Conservation (phyloP, 495 filamentous ascomycete species). For the Parmelia sp. region DNA sequence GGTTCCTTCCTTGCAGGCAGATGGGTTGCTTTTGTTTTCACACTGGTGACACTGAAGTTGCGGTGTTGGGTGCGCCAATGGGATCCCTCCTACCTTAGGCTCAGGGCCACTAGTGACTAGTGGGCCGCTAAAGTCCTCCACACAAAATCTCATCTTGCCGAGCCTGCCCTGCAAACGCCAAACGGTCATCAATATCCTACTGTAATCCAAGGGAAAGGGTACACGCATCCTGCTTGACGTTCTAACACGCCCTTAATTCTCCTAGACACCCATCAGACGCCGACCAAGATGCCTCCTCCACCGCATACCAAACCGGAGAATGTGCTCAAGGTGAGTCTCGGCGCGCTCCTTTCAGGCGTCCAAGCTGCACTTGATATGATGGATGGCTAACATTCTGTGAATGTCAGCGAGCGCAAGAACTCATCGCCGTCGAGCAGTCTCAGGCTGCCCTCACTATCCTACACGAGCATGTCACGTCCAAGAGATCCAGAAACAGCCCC, state of each 20-base stretch:
- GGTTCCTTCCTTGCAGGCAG: not conserved
- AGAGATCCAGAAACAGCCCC: slow-evolving; percentile 92
- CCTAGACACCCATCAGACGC: not conserved
- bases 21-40: not conserved
- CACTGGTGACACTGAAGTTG: not conserved
- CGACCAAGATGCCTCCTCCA: slow-evolving; percentile 78
- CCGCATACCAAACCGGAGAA: slow-evolving; percentile 98
- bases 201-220: not conserved
- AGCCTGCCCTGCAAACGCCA: not conserved
- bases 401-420: slow-evolving; percentile 81
- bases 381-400: slow-evolving; percentile 16
- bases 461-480: slow-evolving; percentile 98
- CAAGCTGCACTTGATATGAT: slow-evolving; percentile 19
- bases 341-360: slow-evolving; percentile 1
- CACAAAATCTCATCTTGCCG: not conserved
- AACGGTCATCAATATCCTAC: not conserved
- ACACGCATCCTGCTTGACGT: not conserved
- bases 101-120: not conserved
- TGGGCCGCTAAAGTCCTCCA: not conserved
- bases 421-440: slow-evolving; percentile 92
- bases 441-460: slow-evolving; percentile 87
- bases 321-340: slow-evolving; percentile 71
- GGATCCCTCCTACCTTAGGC: not conserved
- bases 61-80: slow-evolving; percentile 1
- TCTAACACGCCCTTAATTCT: not conserved